Evolutionary conservation across 768 basidiomycete species (phyloP).

Genomic region (Agaricus blazei): DNA sequence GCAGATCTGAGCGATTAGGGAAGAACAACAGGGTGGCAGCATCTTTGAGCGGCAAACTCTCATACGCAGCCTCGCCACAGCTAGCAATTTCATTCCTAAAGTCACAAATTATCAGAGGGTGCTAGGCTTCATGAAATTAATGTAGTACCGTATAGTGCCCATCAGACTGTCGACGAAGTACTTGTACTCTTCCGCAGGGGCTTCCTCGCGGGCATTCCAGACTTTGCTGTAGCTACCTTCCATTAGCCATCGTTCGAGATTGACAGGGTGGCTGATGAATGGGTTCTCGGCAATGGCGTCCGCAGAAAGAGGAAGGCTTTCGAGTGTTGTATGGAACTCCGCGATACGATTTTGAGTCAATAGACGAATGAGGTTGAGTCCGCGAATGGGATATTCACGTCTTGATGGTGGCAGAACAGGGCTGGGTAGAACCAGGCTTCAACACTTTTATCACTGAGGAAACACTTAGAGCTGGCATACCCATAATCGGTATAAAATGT

Average conservation of each 20-base stretch:
- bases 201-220: slow-evolving; percentile 90
- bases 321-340: slow-evolving; percentile 95
- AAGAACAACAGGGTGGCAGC: slow-evolving; percentile 92
- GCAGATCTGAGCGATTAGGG: slow-evolving; percentile 70
- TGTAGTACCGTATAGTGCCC: slow-evolving; percentile 81
- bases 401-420: slow-evolving; percentile 75
- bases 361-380: slow-evolving; percentile 90
- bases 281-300: slow-evolving; percentile 65
- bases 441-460: not conserved
- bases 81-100: slow-evolving; percentile 93
- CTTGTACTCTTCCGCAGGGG: slow-evolving; percentile 91
- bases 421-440: slow-evolving; percentile 20
- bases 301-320: slow-evolving; percentile 63
- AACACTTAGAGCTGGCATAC: slow-evolving; percentile 27
- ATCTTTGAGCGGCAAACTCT: slow-evolving; percentile 84
- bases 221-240: slow-evolving; percentile 98
- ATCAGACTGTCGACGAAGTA: slow-evolving; percentile 91
- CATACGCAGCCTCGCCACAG: slow-evolving; percentile 92
- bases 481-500: slow-evolving; percentile 86
- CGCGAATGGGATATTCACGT: slow-evolving; percentile 83
- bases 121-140: not conserved
- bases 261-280: slow-evolving; percentile 80
- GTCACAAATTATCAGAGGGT: not conserved
- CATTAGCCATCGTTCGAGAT: slow-evolving; percentile 97
- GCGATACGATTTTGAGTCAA: slow-evolving; percentile 95